Conservation (phyloP, 805 yeast species). For the Candida succiphila region DNA sequence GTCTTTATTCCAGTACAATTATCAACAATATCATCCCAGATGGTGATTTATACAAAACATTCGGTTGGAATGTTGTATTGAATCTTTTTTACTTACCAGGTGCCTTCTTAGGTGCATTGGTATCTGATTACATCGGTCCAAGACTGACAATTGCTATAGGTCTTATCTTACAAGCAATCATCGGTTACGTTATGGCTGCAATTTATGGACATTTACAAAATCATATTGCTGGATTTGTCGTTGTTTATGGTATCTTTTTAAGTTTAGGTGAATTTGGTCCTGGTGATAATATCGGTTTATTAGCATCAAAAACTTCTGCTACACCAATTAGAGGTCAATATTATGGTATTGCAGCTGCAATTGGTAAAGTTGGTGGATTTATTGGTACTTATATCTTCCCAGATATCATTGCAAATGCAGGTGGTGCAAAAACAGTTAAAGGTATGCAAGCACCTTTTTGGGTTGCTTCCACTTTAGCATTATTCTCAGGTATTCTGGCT, state of each 20-base stretch:
- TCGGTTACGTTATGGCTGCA: constrained; percentile 83
- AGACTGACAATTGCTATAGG: constrained; percentile 68
- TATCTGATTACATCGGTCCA: constrained; percentile 89
- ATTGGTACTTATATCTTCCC: constrained; percentile 89
- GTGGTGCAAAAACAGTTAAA: constrained; percentile 37
- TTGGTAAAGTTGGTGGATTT: constrained; percentile 90
- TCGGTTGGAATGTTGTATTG: constrained; percentile 90
- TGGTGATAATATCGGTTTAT: constrained; percentile 83
- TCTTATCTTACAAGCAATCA: constrained; percentile 57
- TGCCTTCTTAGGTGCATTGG: constrained; percentile 73
- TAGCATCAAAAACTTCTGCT: constrained; percentile 80
- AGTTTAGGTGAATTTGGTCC: constrained; percentile 91
- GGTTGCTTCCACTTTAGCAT: constrained; percentile 68
- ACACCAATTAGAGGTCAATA: constrained; percentile 86
- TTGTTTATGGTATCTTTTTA: constrained; percentile 79
- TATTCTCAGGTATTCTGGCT: constrained; percentile 61
- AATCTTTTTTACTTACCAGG: constrained; percentile 89
- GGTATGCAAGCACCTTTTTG: constrained; percentile 76
- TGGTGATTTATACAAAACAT: constrained; percentile 56
- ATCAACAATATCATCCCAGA: constrained; percentile 47
- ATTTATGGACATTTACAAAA: constrained; percentile 42
- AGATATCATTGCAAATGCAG: constrained; percentile 50
- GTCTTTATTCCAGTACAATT: constrained; percentile 72
- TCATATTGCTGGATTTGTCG: constrained; percentile 70
- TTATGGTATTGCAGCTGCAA: constrained; percentile 85